A percentile compares a stretch with the other conserved stretches of the same genome.
phyloP scores from a whole-genome alignment of 2,329 filamentous ascomycete species.

The Parafenestella ontariensis region DNA sequence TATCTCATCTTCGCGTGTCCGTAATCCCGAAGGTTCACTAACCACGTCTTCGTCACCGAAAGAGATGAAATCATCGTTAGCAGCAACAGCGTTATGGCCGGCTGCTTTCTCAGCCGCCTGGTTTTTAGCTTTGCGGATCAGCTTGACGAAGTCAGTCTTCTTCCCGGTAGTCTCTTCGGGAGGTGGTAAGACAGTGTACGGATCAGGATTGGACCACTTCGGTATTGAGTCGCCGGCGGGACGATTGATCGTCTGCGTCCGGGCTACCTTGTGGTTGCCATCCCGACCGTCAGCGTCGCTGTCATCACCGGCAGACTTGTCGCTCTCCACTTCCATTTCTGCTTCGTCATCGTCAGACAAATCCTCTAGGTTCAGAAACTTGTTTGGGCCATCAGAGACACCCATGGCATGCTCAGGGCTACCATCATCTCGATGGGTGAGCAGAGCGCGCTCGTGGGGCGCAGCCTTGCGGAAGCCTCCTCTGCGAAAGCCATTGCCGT shows the following conservation, averaged over 20 bases:
- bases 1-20: slow-evolving; percentile 1
- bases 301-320: background rate
- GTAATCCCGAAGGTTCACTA: background rate
- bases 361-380: slow-evolving; percentile 51
- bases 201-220: slow-evolving; percentile 96
- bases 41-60: slow-evolving; percentile 61
- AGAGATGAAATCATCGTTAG: slow-evolving; percentile 85
- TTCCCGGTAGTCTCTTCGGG: slow-evolving; percentile 74
- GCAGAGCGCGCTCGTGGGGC: slow-evolving; percentile 54
- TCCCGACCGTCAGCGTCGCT: slow-evolving; percentile 17
- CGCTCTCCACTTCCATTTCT: slow-evolving; percentile 40
- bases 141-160: slow-evolving; percentile 84
- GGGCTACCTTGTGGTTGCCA: slow-evolving; percentile 32
- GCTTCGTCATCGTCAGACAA: slow-evolving; percentile 48
- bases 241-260: slow-evolving; percentile 19
- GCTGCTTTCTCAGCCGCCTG: slow-evolving; percentile 63
- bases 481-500: slow-evolving; percentile 21
- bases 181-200: slow-evolving; percentile 86
- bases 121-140: slow-evolving; percentile 88
- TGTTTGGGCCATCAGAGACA: slow-evolving; percentile 50
- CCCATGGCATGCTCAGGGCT: slow-evolving; percentile 56
- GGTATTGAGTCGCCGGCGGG: slow-evolving; percentile 57
- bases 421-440: slow-evolving; percentile 50
- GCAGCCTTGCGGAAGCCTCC: slow-evolving; percentile 36
- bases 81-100: slow-evolving; percentile 54